Evolutionary conservation across 1,284 basidiomycete genomes (phyloP), one percentile per base, ranked within the genome.

Genomic region (Apiotrichum sp.): DNA sequence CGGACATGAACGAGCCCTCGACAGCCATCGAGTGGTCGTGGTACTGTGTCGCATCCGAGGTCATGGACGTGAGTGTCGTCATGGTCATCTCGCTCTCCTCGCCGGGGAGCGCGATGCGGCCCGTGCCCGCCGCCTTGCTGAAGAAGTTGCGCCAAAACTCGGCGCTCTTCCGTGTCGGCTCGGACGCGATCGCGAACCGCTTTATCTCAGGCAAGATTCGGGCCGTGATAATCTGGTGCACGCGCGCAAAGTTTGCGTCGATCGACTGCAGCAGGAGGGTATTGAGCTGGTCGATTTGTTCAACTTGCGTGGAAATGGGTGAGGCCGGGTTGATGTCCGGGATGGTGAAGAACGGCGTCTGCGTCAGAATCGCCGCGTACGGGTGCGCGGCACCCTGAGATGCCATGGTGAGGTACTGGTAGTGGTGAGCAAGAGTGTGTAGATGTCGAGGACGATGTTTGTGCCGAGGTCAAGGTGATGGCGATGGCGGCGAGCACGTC

Each of bases 81-180:
- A 16, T 52, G 47, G 35, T 44, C 47, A 41, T 38, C 43, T 34
- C n/a, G 41, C 16, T 22, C 40, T 43, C 41, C n/a, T 35, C 45
- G 4, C 45, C 45, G 6, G 33, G 14, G 14, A 5, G n/a, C 6
- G 10, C 33, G 33, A 36, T 16, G 7, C 33, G 45, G 33, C 14
- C 9, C 9, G 34, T 35, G 31, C 53, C 59, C 9, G 45, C 52
- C 3, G 56, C 65, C 13, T 54, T 51, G 4, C 93, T 90, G 71
- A 90, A 97, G 79, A 97, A 97, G 1, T 87, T 86, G n/a, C 86
- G 86, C 93, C 93, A 97, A 73, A 96, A 96, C 87, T 92, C 62
- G n/a, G 91, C 89, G 33, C 89, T 87, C 63, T 93, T 89, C 65
- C 89, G 80, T 16, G 92, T 89, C 5, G 90, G 88, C 65, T 91